Conservation (phyloP, 2,329 filamentous ascomycete species). For the Massarina eburnea region DNA sequence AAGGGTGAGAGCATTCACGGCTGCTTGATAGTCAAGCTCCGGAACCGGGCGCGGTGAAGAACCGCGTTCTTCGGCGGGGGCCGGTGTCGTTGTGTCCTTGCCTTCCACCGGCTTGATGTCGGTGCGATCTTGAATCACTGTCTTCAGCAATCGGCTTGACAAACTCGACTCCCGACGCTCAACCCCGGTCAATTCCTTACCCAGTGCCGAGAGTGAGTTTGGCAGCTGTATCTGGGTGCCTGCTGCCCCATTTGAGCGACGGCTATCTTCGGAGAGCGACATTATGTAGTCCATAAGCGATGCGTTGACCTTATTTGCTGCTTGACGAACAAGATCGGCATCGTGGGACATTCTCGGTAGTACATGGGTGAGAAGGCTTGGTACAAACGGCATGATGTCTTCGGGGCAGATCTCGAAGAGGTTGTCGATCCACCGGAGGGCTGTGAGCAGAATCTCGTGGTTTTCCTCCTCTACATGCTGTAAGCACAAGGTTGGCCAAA, state of each 20-base stretch:
- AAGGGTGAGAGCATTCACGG: slow-evolving; percentile 88
- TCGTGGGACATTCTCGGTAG: slow-evolving; percentile 92
- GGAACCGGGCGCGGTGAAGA: slow-evolving; percentile 49
- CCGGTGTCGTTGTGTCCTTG: slow-evolving; percentile 41
- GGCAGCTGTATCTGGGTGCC: slow-evolving; percentile 48
- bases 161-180: slow-evolving; percentile 43
- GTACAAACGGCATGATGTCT: slow-evolving; percentile 92
- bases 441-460: slow-evolving; percentile 80
- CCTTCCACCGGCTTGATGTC: slow-evolving; percentile 29
- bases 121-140: slow-evolving; percentile 37
- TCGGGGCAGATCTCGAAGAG: slow-evolving; percentile 98
- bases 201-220: slow-evolving; percentile 40
- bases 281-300: slow-evolving; percentile 94
- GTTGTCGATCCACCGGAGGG: slow-evolving; percentile 90
- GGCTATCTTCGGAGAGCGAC: slow-evolving; percentile 70
- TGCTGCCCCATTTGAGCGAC: slow-evolving; percentile 44
- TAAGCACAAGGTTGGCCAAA: slow-evolving; percentile 22
- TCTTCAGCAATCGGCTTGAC: slow-evolving; percentile 37
- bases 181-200: slow-evolving; percentile 46
- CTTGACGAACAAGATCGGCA: slow-evolving; percentile 83
- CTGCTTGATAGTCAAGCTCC: slow-evolving; percentile 93
- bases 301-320: slow-evolving; percentile 84
- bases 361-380: slow-evolving; percentile 86
- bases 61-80: slow-evolving; percentile 49
- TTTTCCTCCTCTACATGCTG: slow-evolving; percentile 63